Evolutionary conservation across 1,284 basidiomycete genomes (phyloP).

Genomic region (Cryptococcus maquisensis): DNA sequence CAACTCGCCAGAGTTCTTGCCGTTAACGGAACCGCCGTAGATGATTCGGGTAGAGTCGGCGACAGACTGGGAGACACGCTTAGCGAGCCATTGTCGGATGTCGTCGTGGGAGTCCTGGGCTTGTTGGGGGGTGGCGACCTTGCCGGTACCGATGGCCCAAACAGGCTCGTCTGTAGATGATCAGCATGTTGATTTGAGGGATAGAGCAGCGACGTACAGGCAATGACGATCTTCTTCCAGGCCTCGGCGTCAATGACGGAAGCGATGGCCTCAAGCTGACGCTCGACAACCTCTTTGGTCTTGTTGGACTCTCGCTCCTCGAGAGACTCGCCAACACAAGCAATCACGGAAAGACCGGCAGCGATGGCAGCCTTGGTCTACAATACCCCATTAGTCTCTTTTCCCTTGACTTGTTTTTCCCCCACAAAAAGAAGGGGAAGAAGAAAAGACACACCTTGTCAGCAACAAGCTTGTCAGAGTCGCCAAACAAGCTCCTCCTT

Average conservation of each 20-base stretch:
- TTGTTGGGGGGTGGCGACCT: conserved; percentile 75
- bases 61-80: conserved; percentile 63
- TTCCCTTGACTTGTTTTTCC: too few relatives aligned
- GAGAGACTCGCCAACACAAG: conserved; percentile 94
- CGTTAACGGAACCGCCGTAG: conserved; percentile 92
- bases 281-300: conserved; percentile 75
- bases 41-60: conserved; percentile 81
- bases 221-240: conserved; percentile 90
- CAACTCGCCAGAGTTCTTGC: conserved; percentile 79
- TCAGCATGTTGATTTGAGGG: neutral
- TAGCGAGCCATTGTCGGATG: conserved; percentile 71
- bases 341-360: conserved; percentile 75
- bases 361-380: conserved; percentile 69
- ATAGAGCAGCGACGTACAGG: conserved; percentile 51
- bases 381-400: neutral
- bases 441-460: conserved; percentile 62
- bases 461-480: conserved; percentile 78
- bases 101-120: conserved; percentile 89
- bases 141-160: conserved; percentile 98
- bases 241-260: conserved; percentile 59
- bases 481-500: conserved; percentile 86
- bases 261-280: conserved; percentile 76
- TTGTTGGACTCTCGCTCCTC: conserved; percentile 75
- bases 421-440: too few relatives aligned
- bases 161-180: conserved; percentile 67